Evolutionary conservation across 208 protist genomes (phyloP), one percentile per base, ranked within the genome.

Genomic region (Trypanosoma congolense): DNA sequence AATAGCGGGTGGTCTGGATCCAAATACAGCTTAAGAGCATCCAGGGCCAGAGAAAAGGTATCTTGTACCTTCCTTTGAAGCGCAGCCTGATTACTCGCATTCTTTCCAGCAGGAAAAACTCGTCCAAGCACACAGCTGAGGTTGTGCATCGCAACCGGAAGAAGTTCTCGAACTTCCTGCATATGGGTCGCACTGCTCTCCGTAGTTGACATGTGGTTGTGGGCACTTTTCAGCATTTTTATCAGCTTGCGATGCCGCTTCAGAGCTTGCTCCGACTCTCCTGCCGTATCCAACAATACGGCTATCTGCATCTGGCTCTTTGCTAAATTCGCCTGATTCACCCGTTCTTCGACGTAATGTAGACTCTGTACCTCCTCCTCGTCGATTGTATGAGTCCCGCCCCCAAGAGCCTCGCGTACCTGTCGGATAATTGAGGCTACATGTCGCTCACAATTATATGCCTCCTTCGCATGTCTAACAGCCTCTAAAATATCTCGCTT

Each of bases 241-340:
- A 50, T 38, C 12, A 53, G 53, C 4, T 42, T 46, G n/a, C 53
- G 52, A 14, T 46, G 16, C n/a, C 38, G 18, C 38, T 42, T 50
- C n/a, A 61, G 0, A 5, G 61, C 51, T 21, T 30, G 46, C 22
- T 60, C 36, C 16, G 33, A 26, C 28, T 55, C 44, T 21, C 61
- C 61, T 10, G 24, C 18, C 29, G 21, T 24, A 31, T 25, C 38
- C 6, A 47, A 26, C 4, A 67, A 22, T 1, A 61, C 36, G 9
- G 33, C 61, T 41, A 67, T 53, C 6, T 60, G 53, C 53, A 67
- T 59, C 36, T 59, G 45, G 45, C 29, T 54, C 36, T 47, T 40
- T 8, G 53, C 61, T 42, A 55, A 60, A 21, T 56, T 31, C 2
- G 49, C 24, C 0, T 31, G 4, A 18, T 29, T 46, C 14, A 41